Base-by-base conservation (phyloP, 768 basidiomycete species). In the Serendipita sp. region DNA sequence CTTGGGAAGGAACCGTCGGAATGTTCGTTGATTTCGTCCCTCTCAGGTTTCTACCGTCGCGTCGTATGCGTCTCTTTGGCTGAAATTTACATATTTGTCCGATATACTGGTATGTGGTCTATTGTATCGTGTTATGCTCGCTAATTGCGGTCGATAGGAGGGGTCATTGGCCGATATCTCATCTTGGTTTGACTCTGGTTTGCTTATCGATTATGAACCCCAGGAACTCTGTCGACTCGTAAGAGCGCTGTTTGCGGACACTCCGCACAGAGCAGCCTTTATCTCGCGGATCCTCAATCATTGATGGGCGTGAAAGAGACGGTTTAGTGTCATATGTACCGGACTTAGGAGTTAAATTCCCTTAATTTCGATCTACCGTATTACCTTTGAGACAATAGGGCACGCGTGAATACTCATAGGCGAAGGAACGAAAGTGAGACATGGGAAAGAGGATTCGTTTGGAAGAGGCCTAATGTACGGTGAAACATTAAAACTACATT, bases 51-150 rank as follows among this genome's bases (percentile, higher is more conserved):
- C 89, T 0, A 84, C 88, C 56, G 84, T 91, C 4, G 87, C 86
- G 0, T 84, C 83, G 0, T 91, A 90, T 68, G 89, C 94, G n/a
- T 88, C 90, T 1, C 86, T 83, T 11, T 97, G 94, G 94, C 78
- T 96, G 69, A 95, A 95, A 73, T 95, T 90, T 73, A 92, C 88
- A 18, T 97, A 97, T 73, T 79, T 96, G 3, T 90, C 90, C 1
- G 93, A 96, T 73, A 80, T 97, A 11, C 73, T 97, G 78, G 92
- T 93, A 66, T 53, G 88, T 78, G 32, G n/a, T 51, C 30, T 11
- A 28, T 47, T 32, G 38, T 45, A 11, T 37, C n/a, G 35, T 28
- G 8, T 68, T 35, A 32, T 35, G 56, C 38, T 64, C 63, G 45
- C 67, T 54, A 66, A 32, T 35, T 45, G 56, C 37, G 37, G 28